Evolutionary conservation across 2,329 filamentous ascomycete genomes (phyloP).

Genomic region (Cladosporium oxysporum): DNA sequence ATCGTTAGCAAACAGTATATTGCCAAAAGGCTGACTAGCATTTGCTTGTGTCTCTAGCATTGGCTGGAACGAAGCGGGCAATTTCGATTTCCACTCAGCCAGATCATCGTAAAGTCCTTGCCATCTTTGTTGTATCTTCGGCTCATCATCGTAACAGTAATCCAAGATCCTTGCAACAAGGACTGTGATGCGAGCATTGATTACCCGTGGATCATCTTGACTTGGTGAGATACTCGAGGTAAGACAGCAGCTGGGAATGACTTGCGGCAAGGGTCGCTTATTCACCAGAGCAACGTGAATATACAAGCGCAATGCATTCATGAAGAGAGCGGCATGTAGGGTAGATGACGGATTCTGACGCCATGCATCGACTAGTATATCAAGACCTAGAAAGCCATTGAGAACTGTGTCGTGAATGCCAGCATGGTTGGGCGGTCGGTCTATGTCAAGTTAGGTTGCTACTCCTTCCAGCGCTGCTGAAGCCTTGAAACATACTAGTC

Average conservation of each 20-base stretch:
- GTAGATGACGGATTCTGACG: slow-evolving; percentile 19
- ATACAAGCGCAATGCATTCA: slow-evolving; percentile 21
- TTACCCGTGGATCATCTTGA: not conserved
- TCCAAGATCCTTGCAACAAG: not conserved
- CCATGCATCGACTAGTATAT: not conserved
- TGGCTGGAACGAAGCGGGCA: not conserved
- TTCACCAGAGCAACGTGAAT: slow-evolving; percentile 20
- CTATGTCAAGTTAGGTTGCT: not conserved
- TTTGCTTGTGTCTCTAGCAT: not conserved
- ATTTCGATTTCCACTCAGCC: not conserved
- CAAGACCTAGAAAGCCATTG: not conserved
- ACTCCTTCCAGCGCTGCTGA: not conserved
- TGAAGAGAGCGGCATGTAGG: slow-evolving; percentile 22
- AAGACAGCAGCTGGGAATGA: not conserved
- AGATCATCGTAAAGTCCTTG: not conserved
- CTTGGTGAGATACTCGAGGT: not conserved
- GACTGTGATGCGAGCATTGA: not conserved
- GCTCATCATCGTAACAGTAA: not conserved
- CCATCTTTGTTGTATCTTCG: not conserved
- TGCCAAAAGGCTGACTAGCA: not conserved
- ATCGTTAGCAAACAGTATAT: not conserved
- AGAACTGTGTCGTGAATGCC: not conserved
- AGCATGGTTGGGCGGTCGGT: not conserved
- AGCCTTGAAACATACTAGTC: slow-evolving; percentile 3
- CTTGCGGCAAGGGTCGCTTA: slow-evolving; percentile 12